These are phyloP conservation scores for Bipolaris oryzae DNA, from an alignment of 2,329 filamentous ascomycete genomes.

Conservation along the genomic window DNA sequence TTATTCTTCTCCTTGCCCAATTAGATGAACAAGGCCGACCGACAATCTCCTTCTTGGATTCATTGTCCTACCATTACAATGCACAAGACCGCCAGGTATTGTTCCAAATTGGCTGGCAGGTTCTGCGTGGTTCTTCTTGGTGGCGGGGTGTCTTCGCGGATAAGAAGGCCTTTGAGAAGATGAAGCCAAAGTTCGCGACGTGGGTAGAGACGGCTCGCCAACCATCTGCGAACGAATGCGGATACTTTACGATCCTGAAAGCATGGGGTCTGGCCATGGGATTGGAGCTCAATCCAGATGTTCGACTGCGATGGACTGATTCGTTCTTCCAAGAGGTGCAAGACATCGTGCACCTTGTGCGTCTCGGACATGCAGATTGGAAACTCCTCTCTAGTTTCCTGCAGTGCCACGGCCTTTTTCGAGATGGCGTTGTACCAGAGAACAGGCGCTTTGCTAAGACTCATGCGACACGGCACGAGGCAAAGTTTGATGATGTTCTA, in stretches of 20 bases:
- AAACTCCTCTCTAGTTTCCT: slow-evolving; percentile 25
- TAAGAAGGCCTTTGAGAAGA: neutral
- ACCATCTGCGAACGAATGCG: slow-evolving; percentile 11
- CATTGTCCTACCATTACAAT: slow-evolving; percentile 1
- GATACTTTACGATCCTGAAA: slow-evolving; percentile 27
- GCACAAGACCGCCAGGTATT: neutral
- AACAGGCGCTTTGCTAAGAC: neutral
- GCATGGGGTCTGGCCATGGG: slow-evolving; percentile 32
- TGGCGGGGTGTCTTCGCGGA: neutral
- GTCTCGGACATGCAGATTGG: slow-evolving; percentile 20
- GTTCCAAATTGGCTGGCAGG: neutral
- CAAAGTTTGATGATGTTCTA: neutral
- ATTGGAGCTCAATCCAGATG: slow-evolving; percentile 15
- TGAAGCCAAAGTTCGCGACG: neutral
- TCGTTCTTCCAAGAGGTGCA: slow-evolving; percentile 10
- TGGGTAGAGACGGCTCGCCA: slow-evolving; percentile 16
- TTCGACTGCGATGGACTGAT: slow-evolving; percentile 8
- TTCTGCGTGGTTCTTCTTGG: neutral
- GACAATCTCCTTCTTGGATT: slow-evolving; percentile 18
- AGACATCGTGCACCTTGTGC: slow-evolving; percentile 16
- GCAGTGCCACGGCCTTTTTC: slow-evolving; percentile 13
- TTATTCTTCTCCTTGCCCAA: slow-evolving; percentile 19
- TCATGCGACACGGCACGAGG: too few species aligned
- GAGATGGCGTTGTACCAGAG: neutral
- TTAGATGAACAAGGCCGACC: slow-evolving; percentile 6